Evolutionary conservation across 116 monocot genomes (phyloP), one percentile per base, ranked within the genome.

Genomic region (Phalaenopsis hybrid): DNA sequence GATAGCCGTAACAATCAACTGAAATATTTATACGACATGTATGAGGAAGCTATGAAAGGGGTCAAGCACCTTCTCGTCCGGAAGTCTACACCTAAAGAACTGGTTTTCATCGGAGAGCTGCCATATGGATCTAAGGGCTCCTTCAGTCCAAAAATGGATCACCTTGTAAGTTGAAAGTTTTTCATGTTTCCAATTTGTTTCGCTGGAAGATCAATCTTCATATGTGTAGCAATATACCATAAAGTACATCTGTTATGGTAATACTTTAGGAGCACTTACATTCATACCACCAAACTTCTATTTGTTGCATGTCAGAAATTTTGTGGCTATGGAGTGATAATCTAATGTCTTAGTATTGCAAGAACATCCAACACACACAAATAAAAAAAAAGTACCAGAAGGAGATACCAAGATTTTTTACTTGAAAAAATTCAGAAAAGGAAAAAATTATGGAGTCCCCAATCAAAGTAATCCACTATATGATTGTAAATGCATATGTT

Each of bases 101-200:
- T 99, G 79, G 89, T 93, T 77, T 99, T 99, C 85, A 89, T 99
- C n/a, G 98, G 98, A 33, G 98, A 99, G 83, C 87, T 99, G n/a
- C 98, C 98, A 48, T 86, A 89, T 85, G 98, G 98, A 78, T 73
- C 88, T 16, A 73, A 82, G 5, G 90, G 89, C 51, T 31, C 69
- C 63, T 92, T 99, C 74, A 95, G 93, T 85, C 91, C 98, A 12
- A 99, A 99, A 91, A 99, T 99, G 98, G 98, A 99, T 81, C 95
- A 99, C 77, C 84, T 99, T 93, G 98, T 95, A 95, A 86, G 90
- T 75, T 58, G 45, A 33, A 7, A 21, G 58, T 76, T 76, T 86
- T 43, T 44, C 37, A 59, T 44, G 5, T 16, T 45, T 16, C 8
- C 28, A 43, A 37, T 46, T 45, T 46, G 21, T 75, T 75, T 73